phyloP scores from a whole-genome alignment of 2,329 filamentous ascomycete genomes.

The Zalaria sp. region DNA sequence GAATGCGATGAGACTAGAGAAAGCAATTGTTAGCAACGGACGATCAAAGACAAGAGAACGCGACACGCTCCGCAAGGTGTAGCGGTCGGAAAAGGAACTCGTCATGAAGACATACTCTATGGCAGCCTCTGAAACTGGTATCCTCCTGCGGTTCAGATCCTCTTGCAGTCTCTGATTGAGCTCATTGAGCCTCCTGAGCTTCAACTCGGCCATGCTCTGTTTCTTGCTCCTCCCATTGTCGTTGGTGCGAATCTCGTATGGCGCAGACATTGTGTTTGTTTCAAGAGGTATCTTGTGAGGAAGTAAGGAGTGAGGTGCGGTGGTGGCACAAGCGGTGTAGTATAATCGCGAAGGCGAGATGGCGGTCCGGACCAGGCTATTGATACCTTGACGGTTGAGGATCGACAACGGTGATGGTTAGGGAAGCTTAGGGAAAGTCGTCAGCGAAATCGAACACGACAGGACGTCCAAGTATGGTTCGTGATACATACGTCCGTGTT shows the following conservation, averaged over 20 bases:
- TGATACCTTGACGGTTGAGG: constrained; percentile 1
- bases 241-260: constrained; percentile 52
- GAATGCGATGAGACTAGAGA: constrained; percentile 79
- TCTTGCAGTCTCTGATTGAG: constrained; percentile 92
- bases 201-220: constrained; percentile 97
- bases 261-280: constrained; percentile 38
- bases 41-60: too few species aligned
- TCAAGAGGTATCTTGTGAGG: background rate
- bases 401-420: constrained; percentile 4
- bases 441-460: constrained; percentile 1
- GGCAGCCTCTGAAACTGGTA: constrained; percentile 87
- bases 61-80: too few species aligned
- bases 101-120: constrained; percentile 27
- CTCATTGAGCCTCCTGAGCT: constrained; percentile 89
- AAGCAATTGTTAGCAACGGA: background rate
- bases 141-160: constrained; percentile 87
- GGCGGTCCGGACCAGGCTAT: background rate
- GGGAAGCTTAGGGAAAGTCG: constrained; percentile 2
- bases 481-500: background rate
- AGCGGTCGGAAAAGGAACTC: too few species aligned
- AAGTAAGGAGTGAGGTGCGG: background rate
- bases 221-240: constrained; percentile 76
- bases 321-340: background rate
- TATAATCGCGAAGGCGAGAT: constrained; percentile 1
- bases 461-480: background rate